Evolutionary conservation across 495 filamentous ascomycete genomes (phyloP).

Genomic region (Neurospora pannonica): DNA sequence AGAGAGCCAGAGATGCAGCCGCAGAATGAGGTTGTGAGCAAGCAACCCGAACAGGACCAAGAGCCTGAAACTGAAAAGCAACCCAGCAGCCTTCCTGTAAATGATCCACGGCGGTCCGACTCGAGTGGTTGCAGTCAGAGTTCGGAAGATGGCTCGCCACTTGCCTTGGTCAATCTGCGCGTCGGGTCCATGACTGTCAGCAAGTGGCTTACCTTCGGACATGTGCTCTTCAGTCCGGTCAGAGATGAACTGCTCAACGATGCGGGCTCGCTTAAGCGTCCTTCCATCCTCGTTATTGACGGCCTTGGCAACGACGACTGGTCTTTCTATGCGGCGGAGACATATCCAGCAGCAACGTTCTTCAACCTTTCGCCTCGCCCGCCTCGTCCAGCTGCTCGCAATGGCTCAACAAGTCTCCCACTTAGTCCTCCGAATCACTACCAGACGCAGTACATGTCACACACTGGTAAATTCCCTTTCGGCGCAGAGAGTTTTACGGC

Average conservation of each 20-base stretch:
- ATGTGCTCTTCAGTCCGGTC: conserved; percentile 88
- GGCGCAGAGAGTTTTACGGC: conserved; percentile 75
- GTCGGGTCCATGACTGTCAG: conserved; percentile 60
- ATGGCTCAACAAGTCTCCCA: conserved; percentile 29
- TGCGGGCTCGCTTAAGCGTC: conserved; percentile 37
- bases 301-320: conserved; percentile 82
- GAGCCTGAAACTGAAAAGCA: conserved; percentile 13
- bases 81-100: conserved; percentile 27
- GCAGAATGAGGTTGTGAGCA: background rate
- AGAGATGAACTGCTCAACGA: conserved; percentile 60
- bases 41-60: conserved; percentile 32
- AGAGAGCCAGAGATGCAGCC: background rate
- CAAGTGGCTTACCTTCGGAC: conserved; percentile 87
- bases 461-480: conserved; percentile 72
- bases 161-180: conserved; percentile 70
- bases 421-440: conserved; percentile 74
- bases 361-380: conserved; percentile 66
- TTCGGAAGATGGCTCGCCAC: conserved; percentile 50
- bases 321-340: conserved; percentile 94
- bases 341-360: conserved; percentile 75
- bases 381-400: conserved; percentile 26
- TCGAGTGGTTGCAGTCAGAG: conserved; percentile 31
- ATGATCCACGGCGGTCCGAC: conserved; percentile 34
- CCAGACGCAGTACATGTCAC: conserved; percentile 63
- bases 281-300: conserved; percentile 79